Evolutionary conservation across 2,329 filamentous ascomycete species (phyloP), one percentile per base, ranked within the genome.

Genomic region (Escovopsis sp.): DNA sequence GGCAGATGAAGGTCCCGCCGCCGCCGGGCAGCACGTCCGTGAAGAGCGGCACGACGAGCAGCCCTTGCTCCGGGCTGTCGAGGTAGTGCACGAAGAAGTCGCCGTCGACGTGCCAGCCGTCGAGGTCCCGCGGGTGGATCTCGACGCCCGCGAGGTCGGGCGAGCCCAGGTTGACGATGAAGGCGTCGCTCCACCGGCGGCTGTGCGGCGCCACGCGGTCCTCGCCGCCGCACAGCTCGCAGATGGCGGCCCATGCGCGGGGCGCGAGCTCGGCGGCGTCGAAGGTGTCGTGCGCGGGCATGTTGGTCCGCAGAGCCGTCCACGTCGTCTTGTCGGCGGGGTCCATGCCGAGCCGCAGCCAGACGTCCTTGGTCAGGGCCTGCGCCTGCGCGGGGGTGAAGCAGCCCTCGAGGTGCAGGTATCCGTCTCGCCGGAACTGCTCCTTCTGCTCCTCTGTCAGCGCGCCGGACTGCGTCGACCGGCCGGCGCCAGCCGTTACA

Each of bases 31-130:
- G 55, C 35, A 82, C 70, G 47, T 81, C 75, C 1, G 65, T 73
- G 56, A 76, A 82, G 5, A 81, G 52, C 2, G 77, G 76, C 28
- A 79, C 79, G 11, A 81, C 73, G 1, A 82, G 61, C 12, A 82
- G 55, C 0, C 63, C 78, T 51, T 83, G 78, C 56, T 83, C 78
- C 0, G 71, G 71, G 15, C 70, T 76, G 49, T 82, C 77, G 26
- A 83, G 66, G 44, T 76, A 83, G 56, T 82, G 77, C 5, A 77
- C 64, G 50, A 82, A 82, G 52, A 79, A 81, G 44, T 82, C 76
- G 5, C 77, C 76, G 52, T 81, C 76, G 14, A 78, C 72, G 51
- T 81, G 77, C 76, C 77, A 82, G 16, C 61, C 61, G 7, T 60
- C 47, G 16, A 79, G 56, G 1, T 71, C 62, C 34, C 65, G 59